A percentile compares a stretch with the other conserved stretches of the same genome.
Evolutionary conservation across 2,329 filamentous ascomycete genomes (phyloP).

Genomic region (Raffaelea albimanens): DNA sequence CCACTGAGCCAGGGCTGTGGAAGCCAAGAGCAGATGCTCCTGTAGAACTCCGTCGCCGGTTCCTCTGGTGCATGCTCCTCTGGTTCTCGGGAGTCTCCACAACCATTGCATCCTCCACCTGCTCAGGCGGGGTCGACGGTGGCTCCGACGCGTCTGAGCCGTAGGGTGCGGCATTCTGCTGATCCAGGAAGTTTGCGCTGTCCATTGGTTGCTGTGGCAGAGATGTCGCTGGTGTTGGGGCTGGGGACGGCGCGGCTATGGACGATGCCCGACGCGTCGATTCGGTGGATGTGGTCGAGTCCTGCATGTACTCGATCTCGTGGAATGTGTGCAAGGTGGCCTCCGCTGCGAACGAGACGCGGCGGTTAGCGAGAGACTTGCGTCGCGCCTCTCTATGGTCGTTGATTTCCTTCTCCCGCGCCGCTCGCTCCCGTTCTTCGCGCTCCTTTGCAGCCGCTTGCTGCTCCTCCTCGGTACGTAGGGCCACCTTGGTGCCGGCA

Average conservation of each 20-base stretch:
- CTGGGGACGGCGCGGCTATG: constrained; percentile 26
- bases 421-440: constrained; percentile 43
- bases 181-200: constrained; percentile 30
- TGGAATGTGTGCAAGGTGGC: constrained; percentile 97
- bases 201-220: neutral
- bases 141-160: constrained; percentile 42
- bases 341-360: constrained; percentile 95
- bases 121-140: constrained; percentile 53
- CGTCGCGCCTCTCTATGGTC: constrained; percentile 79
- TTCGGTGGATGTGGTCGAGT: constrained; percentile 74
- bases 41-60: constrained; percentile 51
- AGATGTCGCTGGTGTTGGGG: constrained; percentile 36
- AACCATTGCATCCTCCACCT: constrained; percentile 46
- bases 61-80: constrained; percentile 53
- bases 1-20: constrained; percentile 36
- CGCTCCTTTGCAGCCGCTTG: constrained; percentile 59
- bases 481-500: constrained; percentile 47
- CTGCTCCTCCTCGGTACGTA: constrained; percentile 62
- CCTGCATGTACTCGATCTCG: constrained; percentile 79
- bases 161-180: constrained; percentile 20
- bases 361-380: constrained; percentile 85
- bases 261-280: constrained; percentile 67
- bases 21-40: constrained; percentile 29
- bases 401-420: constrained; percentile 50
- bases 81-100: constrained; percentile 56